Conservation (phyloP, 2,329 filamentous ascomycete genomes). For the Basipetospora chlamydospora region DNA sequence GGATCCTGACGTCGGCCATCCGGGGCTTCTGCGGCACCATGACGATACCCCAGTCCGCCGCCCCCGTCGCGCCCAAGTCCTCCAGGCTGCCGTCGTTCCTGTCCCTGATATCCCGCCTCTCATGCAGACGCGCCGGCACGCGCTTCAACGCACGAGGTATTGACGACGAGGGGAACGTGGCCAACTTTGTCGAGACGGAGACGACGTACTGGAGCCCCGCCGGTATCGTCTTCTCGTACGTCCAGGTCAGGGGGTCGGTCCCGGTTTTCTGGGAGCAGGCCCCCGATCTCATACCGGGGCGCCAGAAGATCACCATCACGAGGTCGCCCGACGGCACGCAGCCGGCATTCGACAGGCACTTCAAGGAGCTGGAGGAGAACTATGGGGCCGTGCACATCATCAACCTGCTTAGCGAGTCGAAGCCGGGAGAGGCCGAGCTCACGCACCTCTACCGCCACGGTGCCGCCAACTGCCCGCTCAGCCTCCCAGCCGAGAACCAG, state of each 20-base stretch:
- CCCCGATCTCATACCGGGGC: slow-evolving; percentile 71
- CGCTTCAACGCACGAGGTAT: slow-evolving; percentile 96
- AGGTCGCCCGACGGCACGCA: slow-evolving; percentile 82
- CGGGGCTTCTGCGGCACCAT: slow-evolving; percentile 83
- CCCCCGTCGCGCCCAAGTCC: slow-evolving; percentile 39
- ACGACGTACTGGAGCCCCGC: slow-evolving; percentile 78
- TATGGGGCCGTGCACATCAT: slow-evolving; percentile 90
- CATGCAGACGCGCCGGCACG: slow-evolving; percentile 81
- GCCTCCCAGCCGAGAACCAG: slow-evolving; percentile 38
- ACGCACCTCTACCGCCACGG: slow-evolving; percentile 68
- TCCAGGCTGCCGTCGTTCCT: slow-evolving; percentile 66
- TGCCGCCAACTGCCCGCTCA: slow-evolving; percentile 59
- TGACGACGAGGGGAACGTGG: slow-evolving; percentile 92
- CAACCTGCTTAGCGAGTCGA: slow-evolving; percentile 83
- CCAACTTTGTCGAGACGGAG: slow-evolving; percentile 98
- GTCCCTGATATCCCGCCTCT: slow-evolving; percentile 82
- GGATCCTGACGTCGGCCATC: slow-evolving; percentile 85
- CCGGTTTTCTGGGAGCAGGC: slow-evolving; percentile 96
- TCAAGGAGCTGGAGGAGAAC: slow-evolving; percentile 67
- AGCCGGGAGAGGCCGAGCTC: slow-evolving; percentile 73
- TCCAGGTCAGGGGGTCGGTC: slow-evolving; percentile 81
- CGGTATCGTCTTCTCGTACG: slow-evolving; percentile 76
- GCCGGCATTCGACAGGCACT: slow-evolving; percentile 90
- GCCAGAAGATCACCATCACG: slow-evolving; percentile 88
- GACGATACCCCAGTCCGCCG: slow-evolving; percentile 62